A percentile compares a stretch with the other conserved stretches of the same genome.
phyloP scores from a whole-genome alignment of 805 yeast species.

The Ogataea sp. region DNA sequence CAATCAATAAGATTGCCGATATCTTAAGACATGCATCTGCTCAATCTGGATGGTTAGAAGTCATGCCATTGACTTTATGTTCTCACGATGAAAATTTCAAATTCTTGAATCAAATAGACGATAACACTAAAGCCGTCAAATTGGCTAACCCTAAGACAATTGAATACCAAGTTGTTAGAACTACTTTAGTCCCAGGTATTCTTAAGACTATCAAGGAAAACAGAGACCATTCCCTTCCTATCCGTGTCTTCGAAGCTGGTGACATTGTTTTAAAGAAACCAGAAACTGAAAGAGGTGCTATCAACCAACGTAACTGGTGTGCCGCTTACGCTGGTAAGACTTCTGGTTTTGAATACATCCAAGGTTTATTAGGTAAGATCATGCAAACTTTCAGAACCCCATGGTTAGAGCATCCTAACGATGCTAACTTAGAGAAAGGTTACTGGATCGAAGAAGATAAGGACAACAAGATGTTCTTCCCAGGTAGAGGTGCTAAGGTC shows the following conservation, averaged over 20 bases:
- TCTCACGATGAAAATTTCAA: conserved; percentile 96
- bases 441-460: conserved; percentile 76
- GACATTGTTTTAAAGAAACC: conserved; percentile 86
- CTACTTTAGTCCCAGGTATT: conserved; percentile 88
- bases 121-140: conserved; percentile 72
- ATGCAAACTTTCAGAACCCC: conserved; percentile 93
- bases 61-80: conserved; percentile 88
- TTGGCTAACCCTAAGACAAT: conserved; percentile 94
- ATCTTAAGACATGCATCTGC: conserved; percentile 86
- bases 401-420: conserved; percentile 56
- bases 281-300: conserved; percentile 77
- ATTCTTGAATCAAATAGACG: conserved; percentile 69
- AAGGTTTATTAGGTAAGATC: conserved; percentile 88
- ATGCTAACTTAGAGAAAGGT: conserved; percentile 65
- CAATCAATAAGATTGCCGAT: conserved; percentile 85
- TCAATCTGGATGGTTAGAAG: conserved; percentile 94
- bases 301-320: conserved; percentile 89
- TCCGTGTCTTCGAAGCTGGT: conserved; percentile 90
- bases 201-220: conserved; percentile 93
- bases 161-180: conserved; percentile 97
- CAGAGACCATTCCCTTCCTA: conserved; percentile 91
- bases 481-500: conserved; percentile 94
- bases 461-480: conserved; percentile 72
- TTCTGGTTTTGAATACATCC: conserved; percentile 90
- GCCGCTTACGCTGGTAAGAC: conserved; percentile 93